Evolutionary conservation across 2,329 filamentous ascomycete species (phyloP).

Genomic region (Mariannaea sp.): DNA sequence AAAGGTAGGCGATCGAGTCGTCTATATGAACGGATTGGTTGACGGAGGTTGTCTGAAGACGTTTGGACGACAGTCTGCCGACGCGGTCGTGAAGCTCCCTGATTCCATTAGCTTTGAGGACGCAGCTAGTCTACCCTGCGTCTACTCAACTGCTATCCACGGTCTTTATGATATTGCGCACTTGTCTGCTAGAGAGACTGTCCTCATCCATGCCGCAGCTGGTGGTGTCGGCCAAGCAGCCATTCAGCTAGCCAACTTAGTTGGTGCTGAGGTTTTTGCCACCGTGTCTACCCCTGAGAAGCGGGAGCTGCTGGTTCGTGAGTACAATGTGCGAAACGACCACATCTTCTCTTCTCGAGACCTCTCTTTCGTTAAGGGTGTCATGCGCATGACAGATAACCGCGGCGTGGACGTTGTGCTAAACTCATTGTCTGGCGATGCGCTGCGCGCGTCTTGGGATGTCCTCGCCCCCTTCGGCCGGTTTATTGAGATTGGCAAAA

Average conservation of each 20-base stretch:
- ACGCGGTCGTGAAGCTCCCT: conserved; percentile 6
- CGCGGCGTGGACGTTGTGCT: conserved; percentile 39
- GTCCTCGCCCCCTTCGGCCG: conserved; percentile 40
- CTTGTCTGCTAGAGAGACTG: conserved; percentile 18
- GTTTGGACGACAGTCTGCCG: not conserved
- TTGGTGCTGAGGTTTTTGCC: conserved; percentile 35
- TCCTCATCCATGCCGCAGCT: conserved; percentile 42
- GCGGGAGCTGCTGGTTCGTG: conserved; percentile 29
- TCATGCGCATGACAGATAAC: conserved; percentile 29
- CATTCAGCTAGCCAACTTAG: conserved; percentile 32
- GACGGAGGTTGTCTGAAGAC: not conserved
- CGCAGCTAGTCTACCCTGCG: conserved; percentile 2
- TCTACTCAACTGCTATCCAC: conserved; percentile 8
- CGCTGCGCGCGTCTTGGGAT: conserved; percentile 36
- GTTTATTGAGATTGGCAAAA: conserved; percentile 43
- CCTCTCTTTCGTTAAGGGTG: conserved; percentile 31
- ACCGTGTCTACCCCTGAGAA: conserved; percentile 40
- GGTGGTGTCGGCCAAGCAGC: conserved; percentile 41
- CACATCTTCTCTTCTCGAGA: conserved; percentile 41
- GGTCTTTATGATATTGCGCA: conserved; percentile 1
- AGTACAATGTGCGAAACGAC: conserved; percentile 36
- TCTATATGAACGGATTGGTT: conserved; percentile 5
- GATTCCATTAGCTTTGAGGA: conserved; percentile 27
- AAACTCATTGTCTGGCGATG: conserved; percentile 37
- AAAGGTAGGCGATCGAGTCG: conserved; percentile 11